phyloP scores from a whole-genome alignment of 768 basidiomycete species.

The Kwoniella dejecticola region DNA sequence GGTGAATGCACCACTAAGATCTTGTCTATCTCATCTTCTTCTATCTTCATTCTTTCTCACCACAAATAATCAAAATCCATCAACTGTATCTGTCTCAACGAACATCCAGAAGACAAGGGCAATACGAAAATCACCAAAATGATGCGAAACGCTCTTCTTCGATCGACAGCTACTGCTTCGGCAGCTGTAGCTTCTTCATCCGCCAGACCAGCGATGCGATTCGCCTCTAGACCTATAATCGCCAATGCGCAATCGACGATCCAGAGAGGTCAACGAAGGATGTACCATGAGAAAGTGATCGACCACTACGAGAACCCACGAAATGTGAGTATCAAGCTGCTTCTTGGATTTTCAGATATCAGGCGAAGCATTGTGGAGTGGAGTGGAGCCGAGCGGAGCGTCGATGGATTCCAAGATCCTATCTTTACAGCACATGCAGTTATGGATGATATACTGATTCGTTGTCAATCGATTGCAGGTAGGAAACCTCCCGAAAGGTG shows the following conservation, averaged over 20 bases:
- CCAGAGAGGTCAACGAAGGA: slow-evolving; percentile 59
- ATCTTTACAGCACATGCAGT: no score
- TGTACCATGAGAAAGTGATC: slow-evolving; percentile 88
- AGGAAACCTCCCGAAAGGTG: slow-evolving; percentile 89
- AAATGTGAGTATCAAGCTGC: slow-evolving; percentile 68
- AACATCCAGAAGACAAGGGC: background rate
- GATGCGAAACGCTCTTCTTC: slow-evolving; percentile 31
- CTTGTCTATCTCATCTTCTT: background rate
- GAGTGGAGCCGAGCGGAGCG: background rate
- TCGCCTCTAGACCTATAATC: slow-evolving; percentile 1
- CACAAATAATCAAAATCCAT: slow-evolving; percentile 3
- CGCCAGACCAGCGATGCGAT: slow-evolving; percentile 15
- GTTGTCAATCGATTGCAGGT: slow-evolving; percentile 64
- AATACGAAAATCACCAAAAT: slow-evolving; percentile 20
- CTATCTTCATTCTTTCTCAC: background rate
- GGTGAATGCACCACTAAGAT: slow-evolving; percentile 6
- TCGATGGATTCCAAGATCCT: no score
- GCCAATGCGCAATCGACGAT: slow-evolving; percentile 24
- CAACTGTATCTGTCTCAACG: background rate
- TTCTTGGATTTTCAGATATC: background rate
- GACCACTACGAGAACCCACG: slow-evolving; percentile 92
- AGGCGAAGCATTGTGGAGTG: background rate
- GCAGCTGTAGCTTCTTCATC: slow-evolving; percentile 38
- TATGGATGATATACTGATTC: no score
- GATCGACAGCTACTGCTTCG: slow-evolving; percentile 30